A percentile compares a stretch with the other conserved stretches of the same genome.
Conservation (phyloP, 2,329 filamentous ascomycete genomes). For the Clarireedia paspali region DNA sequence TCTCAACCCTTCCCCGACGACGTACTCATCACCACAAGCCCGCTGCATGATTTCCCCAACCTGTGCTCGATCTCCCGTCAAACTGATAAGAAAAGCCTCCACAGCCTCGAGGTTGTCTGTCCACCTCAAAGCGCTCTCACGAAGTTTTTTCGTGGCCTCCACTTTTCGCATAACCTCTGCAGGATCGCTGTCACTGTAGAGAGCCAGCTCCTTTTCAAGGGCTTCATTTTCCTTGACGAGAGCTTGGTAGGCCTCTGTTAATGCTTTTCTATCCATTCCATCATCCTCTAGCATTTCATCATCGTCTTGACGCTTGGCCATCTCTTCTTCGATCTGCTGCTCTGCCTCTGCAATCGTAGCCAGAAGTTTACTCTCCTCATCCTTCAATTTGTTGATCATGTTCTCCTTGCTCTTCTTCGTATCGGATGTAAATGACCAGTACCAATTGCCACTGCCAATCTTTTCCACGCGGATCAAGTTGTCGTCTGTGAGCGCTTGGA, state of each 20-base stretch:
- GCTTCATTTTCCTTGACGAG: conserved; percentile 23
- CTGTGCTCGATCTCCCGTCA: conserved; percentile 30
- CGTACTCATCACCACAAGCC: conserved; percentile 40
- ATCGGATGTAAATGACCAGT: conserved; percentile 58
- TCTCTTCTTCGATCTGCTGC: conserved; percentile 31
- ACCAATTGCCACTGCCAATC: conserved; percentile 65
- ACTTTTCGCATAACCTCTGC: conserved; percentile 23
- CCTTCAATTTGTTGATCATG: conserved; percentile 31
- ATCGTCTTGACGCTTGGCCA: conserved; percentile 26
- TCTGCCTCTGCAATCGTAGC: conserved; percentile 29
- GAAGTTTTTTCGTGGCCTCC: conserved; percentile 24
- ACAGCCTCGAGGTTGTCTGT: conserved; percentile 29
- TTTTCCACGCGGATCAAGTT: conserved; percentile 57
- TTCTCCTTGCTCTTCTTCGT: conserved; percentile 39
- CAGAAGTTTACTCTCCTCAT: conserved; percentile 29
- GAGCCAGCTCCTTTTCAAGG: conserved; percentile 27
- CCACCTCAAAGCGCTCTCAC: conserved; percentile 24
- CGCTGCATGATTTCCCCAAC: conserved; percentile 30
- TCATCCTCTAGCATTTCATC: conserved; percentile 27
- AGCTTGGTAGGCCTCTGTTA: conserved; percentile 22
- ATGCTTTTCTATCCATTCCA: conserved; percentile 21
- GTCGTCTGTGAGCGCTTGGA: conserved; percentile 55
- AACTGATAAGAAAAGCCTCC: conserved; percentile 22
- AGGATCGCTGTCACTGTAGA: conserved; percentile 28
- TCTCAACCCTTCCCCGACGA: conserved; percentile 38